Evolutionary conservation across 441 rosid genomes (phyloP), one percentile per base, ranked within the genome.

Genomic region (Arabidopsis lyrata): DNA sequence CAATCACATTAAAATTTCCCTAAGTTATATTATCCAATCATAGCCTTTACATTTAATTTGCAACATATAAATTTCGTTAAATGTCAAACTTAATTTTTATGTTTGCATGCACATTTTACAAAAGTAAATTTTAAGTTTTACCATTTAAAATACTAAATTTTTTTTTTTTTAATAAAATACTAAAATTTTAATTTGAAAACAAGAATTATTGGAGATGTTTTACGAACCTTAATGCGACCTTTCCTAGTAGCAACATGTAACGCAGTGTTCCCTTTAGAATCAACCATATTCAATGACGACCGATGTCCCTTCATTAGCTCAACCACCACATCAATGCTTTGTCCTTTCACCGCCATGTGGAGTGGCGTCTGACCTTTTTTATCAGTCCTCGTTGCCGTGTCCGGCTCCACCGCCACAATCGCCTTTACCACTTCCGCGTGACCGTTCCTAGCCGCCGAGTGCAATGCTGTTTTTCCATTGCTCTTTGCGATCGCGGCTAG

Each of bases 301-400:
- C 86, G 80, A 32, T 82, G 89, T 14, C 87, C 86, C 31, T 73
- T 71, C 64, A 92, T 86, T 80, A 92, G 70, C 84, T 79, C 86
- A 47, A 82, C 59, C 35, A 88, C 97, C 44, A 92, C 86, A 48
- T 78, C 89, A 31, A 80, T 67, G 52, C 66, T 90, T 75, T 87
- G 91, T 6, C 96, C 97, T 78, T 92, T 92, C 35, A 79, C 96
- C 5, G 94, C 96, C 96, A 90, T 90, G 81, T 92, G 96, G 66
- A 92, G 90, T 50, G 97, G 84, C 1, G 97, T 90, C 77, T 90
- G 97, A 39, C 97, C 97, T 75, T 92, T 90, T 66, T 86, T 90
- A 76, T 92, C 97, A 9, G 74, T 81, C 74, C 96, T 83, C 0
- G 77, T 77, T 3, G 83, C 89, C 0, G 83, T 81, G 54, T 66